These are phyloP conservation scores for Fraxinus baroniana DNA, from an alignment of 305 asterid genomes.

Conservation along the genomic window DNA sequence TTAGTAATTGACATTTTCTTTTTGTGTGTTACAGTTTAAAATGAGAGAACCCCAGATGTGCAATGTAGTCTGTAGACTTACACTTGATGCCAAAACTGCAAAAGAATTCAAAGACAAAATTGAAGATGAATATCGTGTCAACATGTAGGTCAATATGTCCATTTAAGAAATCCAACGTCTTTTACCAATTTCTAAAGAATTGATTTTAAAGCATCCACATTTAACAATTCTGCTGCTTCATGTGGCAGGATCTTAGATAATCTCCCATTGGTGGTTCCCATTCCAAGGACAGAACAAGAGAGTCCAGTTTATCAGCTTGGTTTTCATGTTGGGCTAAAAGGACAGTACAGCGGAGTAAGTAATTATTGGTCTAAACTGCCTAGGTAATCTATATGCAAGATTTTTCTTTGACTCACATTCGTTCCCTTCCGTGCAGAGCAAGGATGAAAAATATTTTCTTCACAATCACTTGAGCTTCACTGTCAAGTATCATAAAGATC, in stretches of 20 bases:
- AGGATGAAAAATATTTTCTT: slow-evolving; percentile 65
- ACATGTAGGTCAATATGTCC: slow-evolving; percentile 52
- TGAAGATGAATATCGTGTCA: slow-evolving; percentile 72
- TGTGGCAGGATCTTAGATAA: slow-evolving; percentile 75
- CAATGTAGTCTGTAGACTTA: slow-evolving; percentile 52
- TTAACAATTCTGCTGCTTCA: slow-evolving; percentile 17
- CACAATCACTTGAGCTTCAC: slow-evolving; percentile 72
- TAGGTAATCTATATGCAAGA: slow-evolving; percentile 10
- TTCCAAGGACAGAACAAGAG: slow-evolving; percentile 59
- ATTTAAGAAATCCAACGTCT: slow-evolving; percentile 10
- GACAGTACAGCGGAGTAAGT: slow-evolving; percentile 76
- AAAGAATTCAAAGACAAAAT: slow-evolving; percentile 69
- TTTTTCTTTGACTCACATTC: slow-evolving; percentile 14
- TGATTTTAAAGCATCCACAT: not conserved
- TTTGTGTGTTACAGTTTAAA: slow-evolving; percentile 51
- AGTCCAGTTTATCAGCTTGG: slow-evolving; percentile 75
- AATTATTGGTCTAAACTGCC: slow-evolving; percentile 3
- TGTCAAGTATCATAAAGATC: slow-evolving; percentile 71
- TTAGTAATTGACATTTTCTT: slow-evolving; percentile 19
- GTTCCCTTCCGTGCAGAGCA: slow-evolving; percentile 40
- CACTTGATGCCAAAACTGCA: slow-evolving; percentile 63
- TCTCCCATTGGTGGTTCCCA: slow-evolving; percentile 77
- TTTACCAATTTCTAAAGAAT: not conserved
- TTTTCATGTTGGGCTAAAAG: slow-evolving; percentile 68
- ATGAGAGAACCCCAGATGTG: slow-evolving; percentile 88